phyloP scores from a whole-genome alignment of 257 asterid species.

The Lavandula angustifolia region DNA sequence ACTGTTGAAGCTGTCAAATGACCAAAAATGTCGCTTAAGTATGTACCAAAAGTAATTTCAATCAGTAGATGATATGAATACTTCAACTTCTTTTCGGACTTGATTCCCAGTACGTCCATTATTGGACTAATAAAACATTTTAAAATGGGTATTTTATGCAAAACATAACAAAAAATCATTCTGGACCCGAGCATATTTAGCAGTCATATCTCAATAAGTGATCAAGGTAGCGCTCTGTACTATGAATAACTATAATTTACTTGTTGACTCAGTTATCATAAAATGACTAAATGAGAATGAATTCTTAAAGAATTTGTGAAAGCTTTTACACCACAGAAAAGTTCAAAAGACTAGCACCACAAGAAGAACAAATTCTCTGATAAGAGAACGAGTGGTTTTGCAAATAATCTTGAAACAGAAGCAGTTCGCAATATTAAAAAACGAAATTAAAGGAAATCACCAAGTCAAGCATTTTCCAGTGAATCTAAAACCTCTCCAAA shows the following conservation, averaged over 20 bases:
- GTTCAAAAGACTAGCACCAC: neutral
- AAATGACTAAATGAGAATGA: neutral
- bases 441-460: neutral
- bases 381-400: neutral
- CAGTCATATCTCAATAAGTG: neutral
- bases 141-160: neutral
- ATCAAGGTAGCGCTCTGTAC: constrained; percentile 2
- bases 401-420: neutral
- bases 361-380: constrained; percentile 1
- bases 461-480: constrained; percentile 11
- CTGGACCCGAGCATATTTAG: neutral
- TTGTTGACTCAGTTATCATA: neutral
- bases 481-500: constrained; percentile 1
- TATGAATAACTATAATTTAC: neutral
- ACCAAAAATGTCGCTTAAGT: constrained; percentile 24
- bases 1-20: constrained; percentile 81
- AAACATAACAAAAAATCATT: too few species aligned
- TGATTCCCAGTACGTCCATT: neutral
- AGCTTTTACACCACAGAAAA: neutral
- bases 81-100: neutral
- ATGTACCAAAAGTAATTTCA: neutral
- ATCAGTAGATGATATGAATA: constrained; percentile 12
- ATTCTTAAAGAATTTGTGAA: neutral
- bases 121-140: constrained; percentile 1
- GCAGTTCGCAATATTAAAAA: neutral